phyloP scores from a whole-genome alignment of 2,329 filamentous ascomycete genomes.

The Seiridium unicorne region DNA sequence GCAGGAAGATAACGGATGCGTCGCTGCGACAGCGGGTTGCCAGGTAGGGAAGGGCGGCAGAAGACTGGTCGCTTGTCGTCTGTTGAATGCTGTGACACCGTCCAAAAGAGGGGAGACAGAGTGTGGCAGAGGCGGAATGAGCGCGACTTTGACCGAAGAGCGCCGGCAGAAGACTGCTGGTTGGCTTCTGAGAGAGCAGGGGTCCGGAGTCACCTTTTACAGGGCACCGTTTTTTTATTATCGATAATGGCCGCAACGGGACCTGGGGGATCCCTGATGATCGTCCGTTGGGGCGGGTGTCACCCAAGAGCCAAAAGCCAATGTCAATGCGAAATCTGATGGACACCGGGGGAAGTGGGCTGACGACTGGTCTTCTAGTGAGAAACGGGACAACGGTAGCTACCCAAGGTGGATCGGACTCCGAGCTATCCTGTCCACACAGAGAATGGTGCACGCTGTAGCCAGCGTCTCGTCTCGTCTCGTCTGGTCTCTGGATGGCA shows the following conservation, averaged over 20 bases:
- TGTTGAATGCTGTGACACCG: neutral
- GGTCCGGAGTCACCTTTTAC: neutral
- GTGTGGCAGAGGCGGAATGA: slow-evolving; percentile 1
- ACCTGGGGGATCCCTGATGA: slow-evolving; percentile 3
- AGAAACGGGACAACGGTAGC: slow-evolving; percentile 1
- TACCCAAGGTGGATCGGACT: slow-evolving; percentile 8
- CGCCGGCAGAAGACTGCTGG: neutral
- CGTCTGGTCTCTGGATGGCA: neutral
- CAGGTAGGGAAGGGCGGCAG: neutral
- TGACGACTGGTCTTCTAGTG: slow-evolving; percentile 1
- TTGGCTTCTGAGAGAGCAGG: neutral
- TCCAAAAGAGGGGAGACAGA: neutral
- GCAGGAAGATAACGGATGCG: neutral
- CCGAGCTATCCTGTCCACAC: slow-evolving; percentile 2
- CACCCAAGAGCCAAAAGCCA: neutral
- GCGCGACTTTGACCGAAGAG: slow-evolving; percentile 5
- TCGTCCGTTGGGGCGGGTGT: neutral
- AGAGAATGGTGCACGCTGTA: neutral
- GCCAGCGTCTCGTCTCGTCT: no score
- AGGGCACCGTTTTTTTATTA: neutral
- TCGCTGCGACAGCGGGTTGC: slow-evolving; percentile 1
- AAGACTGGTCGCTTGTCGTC: neutral
- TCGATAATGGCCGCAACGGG: slow-evolving; percentile 3
- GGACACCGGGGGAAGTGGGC: neutral
- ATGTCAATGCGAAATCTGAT: neutral